A percentile compares a stretch with the other conserved stretches of the same genome.
phyloP scores from a whole-genome alignment of 257 asterid genomes.

The Lycium barbarum region DNA sequence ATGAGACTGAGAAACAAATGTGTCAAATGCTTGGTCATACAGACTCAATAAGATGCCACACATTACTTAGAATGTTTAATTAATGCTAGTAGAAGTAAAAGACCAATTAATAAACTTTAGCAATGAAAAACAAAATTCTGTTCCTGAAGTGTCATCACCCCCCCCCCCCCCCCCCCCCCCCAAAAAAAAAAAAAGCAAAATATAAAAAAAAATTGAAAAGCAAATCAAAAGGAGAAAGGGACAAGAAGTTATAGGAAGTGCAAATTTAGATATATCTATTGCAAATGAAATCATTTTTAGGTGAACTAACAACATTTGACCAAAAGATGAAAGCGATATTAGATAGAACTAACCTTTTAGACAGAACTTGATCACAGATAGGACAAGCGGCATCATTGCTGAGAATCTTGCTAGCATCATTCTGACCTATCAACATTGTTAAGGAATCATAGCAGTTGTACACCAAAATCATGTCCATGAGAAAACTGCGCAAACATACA shows the following conservation, averaged over 20 bases:
- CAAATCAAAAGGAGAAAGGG: conserved; percentile 17
- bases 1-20: conserved; percentile 69
- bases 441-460: conserved; percentile 50
- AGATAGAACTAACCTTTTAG: conserved; percentile 68
- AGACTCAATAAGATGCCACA: conserved; percentile 21
- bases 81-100: conserved; percentile 4
- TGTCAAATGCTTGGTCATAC: not conserved
- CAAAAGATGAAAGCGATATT: not conserved
- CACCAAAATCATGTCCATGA: conserved; percentile 11
- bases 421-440: conserved; percentile 69
- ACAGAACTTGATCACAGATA: conserved; percentile 96
- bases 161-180: not conserved
- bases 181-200: not conserved
- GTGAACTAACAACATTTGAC: not conserved
- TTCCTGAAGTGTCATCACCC: not conserved
- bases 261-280: not conserved
- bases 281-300: not conserved
- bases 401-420: conserved; percentile 89
- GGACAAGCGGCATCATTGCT: conserved; percentile 92
- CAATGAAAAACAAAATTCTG: not conserved
- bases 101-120: not conserved
- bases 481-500: not conserved
- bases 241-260: not conserved
- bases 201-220: not conserved
- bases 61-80: not conserved